A percentile compares a stretch with the other conserved stretches of the same genome.
These are phyloP conservation scores for Ilex paraguariensis DNA, from an alignment of 305 asterid genomes.

Conservation along the genomic window DNA sequence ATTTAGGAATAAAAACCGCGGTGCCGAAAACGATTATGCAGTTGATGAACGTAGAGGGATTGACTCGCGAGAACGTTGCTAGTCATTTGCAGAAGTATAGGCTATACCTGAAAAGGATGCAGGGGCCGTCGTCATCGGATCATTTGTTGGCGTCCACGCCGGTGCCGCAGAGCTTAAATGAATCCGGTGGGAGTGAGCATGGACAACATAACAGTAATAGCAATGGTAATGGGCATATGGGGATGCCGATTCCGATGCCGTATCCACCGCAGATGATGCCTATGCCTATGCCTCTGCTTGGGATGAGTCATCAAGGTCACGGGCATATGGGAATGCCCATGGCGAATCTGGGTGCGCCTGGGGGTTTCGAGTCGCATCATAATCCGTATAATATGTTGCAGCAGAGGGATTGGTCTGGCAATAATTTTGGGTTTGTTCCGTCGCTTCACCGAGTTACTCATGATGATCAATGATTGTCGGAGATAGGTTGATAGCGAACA, in stretches of 20 bases:
- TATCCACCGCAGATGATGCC: constrained; percentile 59
- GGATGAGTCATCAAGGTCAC: constrained; percentile 42
- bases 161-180: constrained; percentile 63
- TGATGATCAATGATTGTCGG: constrained; percentile 34
- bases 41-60: constrained; percentile 92
- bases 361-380: background rate
- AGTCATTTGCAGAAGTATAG: constrained; percentile 93
- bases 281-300: constrained; percentile 38
- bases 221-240: constrained; percentile 34
- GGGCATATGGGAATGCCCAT: constrained; percentile 19
- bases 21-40: constrained; percentile 97
- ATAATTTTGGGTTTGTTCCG: constrained; percentile 25
- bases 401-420: constrained; percentile 61
- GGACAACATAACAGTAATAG: constrained; percentile 7
- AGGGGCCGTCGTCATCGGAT: constrained; percentile 76
- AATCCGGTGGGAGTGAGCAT: constrained; percentile 39
- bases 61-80: constrained; percentile 92
- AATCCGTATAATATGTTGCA: constrained; percentile 39
- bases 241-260: constrained; percentile 37
- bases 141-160: constrained; percentile 67
- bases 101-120: constrained; percentile 81
- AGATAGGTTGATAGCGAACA: background rate
- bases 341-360: constrained; percentile 8
- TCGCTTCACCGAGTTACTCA: constrained; percentile 40
- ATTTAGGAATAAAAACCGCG: constrained; percentile 76